Conservation (phyloP, 2,329 filamentous ascomycete genomes). For the Simplicillium aogashimaense region DNA sequence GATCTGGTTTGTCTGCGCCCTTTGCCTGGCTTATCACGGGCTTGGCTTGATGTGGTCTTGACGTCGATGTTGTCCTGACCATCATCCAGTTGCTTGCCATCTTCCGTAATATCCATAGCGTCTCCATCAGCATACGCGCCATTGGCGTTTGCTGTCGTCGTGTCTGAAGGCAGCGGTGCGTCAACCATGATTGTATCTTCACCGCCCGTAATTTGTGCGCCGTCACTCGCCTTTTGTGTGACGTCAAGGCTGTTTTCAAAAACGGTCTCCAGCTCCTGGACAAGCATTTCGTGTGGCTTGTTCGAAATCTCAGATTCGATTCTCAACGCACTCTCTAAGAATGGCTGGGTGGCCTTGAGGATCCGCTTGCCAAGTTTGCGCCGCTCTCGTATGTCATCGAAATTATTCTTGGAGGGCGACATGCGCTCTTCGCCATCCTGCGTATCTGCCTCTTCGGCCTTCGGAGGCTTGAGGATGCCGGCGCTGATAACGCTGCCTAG, state of each 20-base stretch:
- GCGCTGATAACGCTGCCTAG: constrained; percentile 42
- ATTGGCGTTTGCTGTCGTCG: constrained; percentile 27
- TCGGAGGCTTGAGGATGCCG: constrained; percentile 37
- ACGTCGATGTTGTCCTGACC: constrained; percentile 33
- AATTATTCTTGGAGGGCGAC: constrained; percentile 41
- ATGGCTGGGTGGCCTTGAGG: constrained; percentile 69
- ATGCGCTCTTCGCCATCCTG: constrained; percentile 28
- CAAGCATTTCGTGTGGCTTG: constrained; percentile 57
- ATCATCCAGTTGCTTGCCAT: constrained; percentile 20
- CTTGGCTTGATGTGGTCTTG: constrained; percentile 22
- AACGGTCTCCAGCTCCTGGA: constrained; percentile 65
- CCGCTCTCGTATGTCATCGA: constrained; percentile 65
- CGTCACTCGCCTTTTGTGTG: constrained; percentile 29
- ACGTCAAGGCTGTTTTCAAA: constrained; percentile 57
- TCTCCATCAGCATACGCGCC: constrained; percentile 19
- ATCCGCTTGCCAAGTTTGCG: constrained; percentile 84
- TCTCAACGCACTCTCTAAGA: constrained; percentile 63
- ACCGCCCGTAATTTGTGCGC: constrained; percentile 26
- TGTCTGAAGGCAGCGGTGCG: constrained; percentile 32
- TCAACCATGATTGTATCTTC: constrained; percentile 44
- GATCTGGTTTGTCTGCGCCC: constrained; percentile 10
- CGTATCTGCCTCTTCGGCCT: constrained; percentile 13
- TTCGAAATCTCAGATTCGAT: constrained; percentile 75
- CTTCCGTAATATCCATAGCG: constrained; percentile 25
- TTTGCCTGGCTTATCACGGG: constrained; percentile 11